phyloP scores from a whole-genome alignment of 2,329 filamentous ascomycete species.

The Fusarium gaditjirri region DNA sequence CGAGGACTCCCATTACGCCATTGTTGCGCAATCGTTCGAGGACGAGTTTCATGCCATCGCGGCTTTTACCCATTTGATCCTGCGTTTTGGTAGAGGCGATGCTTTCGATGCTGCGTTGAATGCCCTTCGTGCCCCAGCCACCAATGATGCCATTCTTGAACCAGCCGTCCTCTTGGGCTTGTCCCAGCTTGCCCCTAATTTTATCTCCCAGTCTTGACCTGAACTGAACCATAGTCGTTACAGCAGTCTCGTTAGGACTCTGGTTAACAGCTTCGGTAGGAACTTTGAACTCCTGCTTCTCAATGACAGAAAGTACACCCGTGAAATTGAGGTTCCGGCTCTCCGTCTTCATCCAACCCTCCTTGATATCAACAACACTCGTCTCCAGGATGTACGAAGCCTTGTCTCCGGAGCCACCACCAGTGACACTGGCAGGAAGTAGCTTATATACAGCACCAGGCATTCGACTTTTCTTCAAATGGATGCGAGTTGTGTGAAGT shows the following conservation, averaged over 20 bases:
- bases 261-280: slow-evolving; percentile 46
- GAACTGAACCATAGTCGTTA: slow-evolving; percentile 79
- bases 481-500: slow-evolving; percentile 80
- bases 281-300: slow-evolving; percentile 75
- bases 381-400: slow-evolving; percentile 85
- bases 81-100: slow-evolving; percentile 81
- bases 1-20: slow-evolving; percentile 67
- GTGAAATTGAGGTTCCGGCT: slow-evolving; percentile 85
- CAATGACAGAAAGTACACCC: slow-evolving; percentile 80
- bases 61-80: slow-evolving; percentile 81
- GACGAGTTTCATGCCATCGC: slow-evolving; percentile 85
- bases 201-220: slow-evolving; percentile 77
- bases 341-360: slow-evolving; percentile 86
- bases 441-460: slow-evolving; percentile 80
- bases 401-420: slow-evolving; percentile 71
- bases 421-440: slow-evolving; percentile 75
- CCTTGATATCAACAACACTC: slow-evolving; percentile 79
- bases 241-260: slow-evolving; percentile 65
- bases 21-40: slow-evolving; percentile 74
- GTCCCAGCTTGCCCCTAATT: slow-evolving; percentile 64
- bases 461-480: slow-evolving; percentile 83
- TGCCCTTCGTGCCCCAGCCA: slow-evolving; percentile 73
- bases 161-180: slow-evolving; percentile 60
- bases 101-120: slow-evolving; percentile 82
- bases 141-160: slow-evolving; percentile 61